Percentiles rank a stretch among this genome's conserved stretches.
Evolutionary conservation across 192 early-diverging fungal genomes (phyloP).

Genomic region (Allomyces arbusculus): DNA sequence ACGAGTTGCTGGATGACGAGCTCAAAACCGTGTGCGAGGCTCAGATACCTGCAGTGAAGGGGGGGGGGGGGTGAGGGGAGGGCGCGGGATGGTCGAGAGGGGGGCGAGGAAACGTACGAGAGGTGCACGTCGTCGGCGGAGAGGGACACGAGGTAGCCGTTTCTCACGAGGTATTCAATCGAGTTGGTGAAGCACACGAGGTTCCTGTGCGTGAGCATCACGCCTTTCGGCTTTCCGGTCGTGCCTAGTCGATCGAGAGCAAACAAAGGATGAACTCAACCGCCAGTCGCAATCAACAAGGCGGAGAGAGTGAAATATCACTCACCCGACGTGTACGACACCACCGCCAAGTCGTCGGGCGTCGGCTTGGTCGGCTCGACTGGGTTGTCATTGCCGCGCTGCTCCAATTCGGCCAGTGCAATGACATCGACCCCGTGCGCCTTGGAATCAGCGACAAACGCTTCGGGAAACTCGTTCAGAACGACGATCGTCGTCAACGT

Average conservation of each 20-base stretch:
- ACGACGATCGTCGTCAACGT: conserved; percentile 26
- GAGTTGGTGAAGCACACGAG: not conserved
- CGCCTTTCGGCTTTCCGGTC: conserved; percentile 3
- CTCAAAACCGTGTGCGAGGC: conserved; percentile 78
- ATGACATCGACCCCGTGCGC: conserved; percentile 31
- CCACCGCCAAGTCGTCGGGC: conserved; percentile 41
- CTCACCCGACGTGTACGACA: conserved; percentile 61
- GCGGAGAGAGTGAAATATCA: not conserved
- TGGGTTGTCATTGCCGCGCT: conserved; percentile 30
- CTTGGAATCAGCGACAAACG: not conserved
- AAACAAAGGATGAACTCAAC: not conserved
- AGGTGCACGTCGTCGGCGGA: conserved; percentile 19
- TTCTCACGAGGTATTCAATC: conserved; percentile 7
- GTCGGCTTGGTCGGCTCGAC: conserved; percentile 31
- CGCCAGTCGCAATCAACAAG: not conserved
- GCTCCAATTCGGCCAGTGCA: conserved; percentile 38
- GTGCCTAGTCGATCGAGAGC: not conserved
- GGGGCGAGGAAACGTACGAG: conserved; percentile 5
- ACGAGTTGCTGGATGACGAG: conserved; percentile 32
- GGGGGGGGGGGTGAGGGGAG: too few species aligned
- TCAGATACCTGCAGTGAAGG: conserved; percentile 26
- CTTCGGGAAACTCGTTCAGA: not conserved
- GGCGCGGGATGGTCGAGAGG: too few species aligned
- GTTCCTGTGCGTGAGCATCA: not conserved
- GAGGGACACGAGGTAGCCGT: conserved; percentile 15